Evolutionary conservation across 116 monocot genomes (phyloP), one percentile per base, ranked within the genome.

Genomic region (Papilionanthe hybrid): DNA sequence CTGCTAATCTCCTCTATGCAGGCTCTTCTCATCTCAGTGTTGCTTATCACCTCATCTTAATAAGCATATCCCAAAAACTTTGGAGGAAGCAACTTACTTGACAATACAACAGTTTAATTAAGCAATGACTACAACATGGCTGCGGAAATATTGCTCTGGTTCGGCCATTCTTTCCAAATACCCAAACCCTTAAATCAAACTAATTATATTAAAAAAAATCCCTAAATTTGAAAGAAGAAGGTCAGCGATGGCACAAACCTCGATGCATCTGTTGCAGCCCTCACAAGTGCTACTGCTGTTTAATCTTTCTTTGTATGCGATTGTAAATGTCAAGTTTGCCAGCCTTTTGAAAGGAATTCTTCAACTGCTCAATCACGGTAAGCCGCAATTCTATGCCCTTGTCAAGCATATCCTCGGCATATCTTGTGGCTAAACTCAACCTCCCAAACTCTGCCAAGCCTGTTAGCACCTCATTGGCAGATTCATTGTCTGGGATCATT

Each of bases 331-430:
- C 82, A 22, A 42, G 42, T 68, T 69, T 89, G 22, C 87, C 83
- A 2, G 75, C 85, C 86, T 89, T 93, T 71, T 77, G 9, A 60
- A 88, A 91, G 13, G 79, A 75, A 28, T 7, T 82, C 85, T 90
- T 87, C 76, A 96, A 67, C 76, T 85, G 88, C 18, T 83, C 89
- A 60, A 95, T 77, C 7, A 85, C 84, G 15, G 83, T 68, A 12
- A 74, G n/a, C 4, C 76, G 42, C 57, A 96, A 50, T 63, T 66
- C 42, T 55, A 93, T 79, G 69, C 87, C 84, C 76, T 28, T 81
- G 41, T 90, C 84, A 19, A 96, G 44, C 85, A 96, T 87, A 10
- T 90, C 91, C n/a, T 93, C 88, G 0, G 80, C 83, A 72, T 87
- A 84, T 42, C 29, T 81, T 60, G 83, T 80, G 72, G 88, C 88